Conservation (phyloP, 129 eudicot genomes). For the Pulicaria dysenterica region DNA sequence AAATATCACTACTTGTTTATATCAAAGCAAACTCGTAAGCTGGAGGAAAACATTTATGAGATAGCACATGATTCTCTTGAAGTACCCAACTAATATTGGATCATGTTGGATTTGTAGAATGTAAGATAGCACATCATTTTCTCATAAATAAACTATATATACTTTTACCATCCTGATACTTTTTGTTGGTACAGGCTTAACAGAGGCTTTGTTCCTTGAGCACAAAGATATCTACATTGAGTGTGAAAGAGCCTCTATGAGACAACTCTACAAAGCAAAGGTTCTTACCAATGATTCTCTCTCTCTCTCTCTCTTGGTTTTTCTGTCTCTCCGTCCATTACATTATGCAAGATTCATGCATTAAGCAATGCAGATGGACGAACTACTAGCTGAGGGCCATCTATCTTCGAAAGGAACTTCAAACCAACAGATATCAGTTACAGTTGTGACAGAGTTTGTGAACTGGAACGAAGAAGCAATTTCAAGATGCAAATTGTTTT, state of each 20-base stretch:
- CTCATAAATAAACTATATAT: background rate
- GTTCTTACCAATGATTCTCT: conserved; percentile 32
- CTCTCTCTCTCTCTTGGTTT: conserved; percentile 8
- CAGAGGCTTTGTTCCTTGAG: conserved; percentile 78
- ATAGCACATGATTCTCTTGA: no score
- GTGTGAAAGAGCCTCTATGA: conserved; percentile 81
- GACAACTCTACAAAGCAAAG: conserved; percentile 83
- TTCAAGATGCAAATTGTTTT: conserved; percentile 68
- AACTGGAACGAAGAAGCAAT: conserved; percentile 94
- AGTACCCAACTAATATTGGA: background rate
- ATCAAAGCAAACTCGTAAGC: background rate
- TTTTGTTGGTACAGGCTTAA: conserved; percentile 59
- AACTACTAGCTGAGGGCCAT: conserved; percentile 76
- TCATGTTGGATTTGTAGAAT: background rate
- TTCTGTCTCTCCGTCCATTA: background rate
- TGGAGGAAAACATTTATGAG: no score
- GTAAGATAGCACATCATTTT: background rate
- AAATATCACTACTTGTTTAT: background rate
- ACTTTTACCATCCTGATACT: conserved; percentile 7
- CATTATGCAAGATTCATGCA: conserved; percentile 1
- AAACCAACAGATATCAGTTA: conserved; percentile 56
- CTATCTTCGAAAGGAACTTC: conserved; percentile 76
- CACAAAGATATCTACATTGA: conserved; percentile 85
- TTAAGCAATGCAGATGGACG: conserved; percentile 64
- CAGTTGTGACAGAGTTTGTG: conserved; percentile 90